These are phyloP conservation scores for Chaetomium strumarium DNA, from an alignment of 2,329 filamentous ascomycete genomes.

Conservation along the genomic window DNA sequence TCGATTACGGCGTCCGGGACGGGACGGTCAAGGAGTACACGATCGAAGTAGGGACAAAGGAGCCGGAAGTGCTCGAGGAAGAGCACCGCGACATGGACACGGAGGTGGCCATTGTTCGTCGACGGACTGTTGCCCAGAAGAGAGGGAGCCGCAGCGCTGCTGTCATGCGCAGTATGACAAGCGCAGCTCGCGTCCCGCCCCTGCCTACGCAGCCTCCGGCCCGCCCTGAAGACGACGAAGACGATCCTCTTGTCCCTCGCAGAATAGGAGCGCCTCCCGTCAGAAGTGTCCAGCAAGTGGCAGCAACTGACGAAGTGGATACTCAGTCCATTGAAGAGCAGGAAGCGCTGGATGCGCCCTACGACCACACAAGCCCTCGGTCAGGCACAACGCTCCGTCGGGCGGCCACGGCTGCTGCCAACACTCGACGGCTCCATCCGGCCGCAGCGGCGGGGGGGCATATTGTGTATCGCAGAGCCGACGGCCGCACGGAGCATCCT, in stretches of 20 bases:
- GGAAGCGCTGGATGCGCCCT: conserved; percentile 63
- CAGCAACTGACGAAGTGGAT: conserved; percentile 36
- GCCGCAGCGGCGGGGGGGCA: conserved; percentile 47
- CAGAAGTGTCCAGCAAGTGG: conserved; percentile 10
- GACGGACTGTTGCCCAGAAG: conserved; percentile 64
- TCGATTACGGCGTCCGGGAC: conserved; percentile 55
- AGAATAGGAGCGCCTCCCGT: conserved; percentile 36
- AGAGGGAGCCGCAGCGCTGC: conserved; percentile 43
- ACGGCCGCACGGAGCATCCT: conserved; percentile 65
- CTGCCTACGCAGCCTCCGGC: conserved; percentile 25
- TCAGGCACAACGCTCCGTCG: conserved; percentile 65
- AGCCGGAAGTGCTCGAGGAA: conserved; percentile 66
- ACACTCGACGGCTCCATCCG: conserved; percentile 62
- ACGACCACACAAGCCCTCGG: conserved; percentile 65
- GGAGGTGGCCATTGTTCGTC: conserved; percentile 72
- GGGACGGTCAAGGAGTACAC: conserved; percentile 53
- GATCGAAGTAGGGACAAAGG: conserved; percentile 67
- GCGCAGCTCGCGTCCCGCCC: conserved; percentile 32
- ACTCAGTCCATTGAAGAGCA: conserved; percentile 48
- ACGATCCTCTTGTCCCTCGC: conserved; percentile 50
- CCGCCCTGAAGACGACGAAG: conserved; percentile 33
- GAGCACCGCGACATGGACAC: conserved; percentile 68
- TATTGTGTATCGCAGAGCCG: conserved; percentile 61
- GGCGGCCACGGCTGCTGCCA: conserved; percentile 70
- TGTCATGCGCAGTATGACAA: conserved; percentile 46